Evolutionary conservation across 352 stramenopile genomes (phyloP).

Genomic region (Phytopythium aichiense): DNA sequence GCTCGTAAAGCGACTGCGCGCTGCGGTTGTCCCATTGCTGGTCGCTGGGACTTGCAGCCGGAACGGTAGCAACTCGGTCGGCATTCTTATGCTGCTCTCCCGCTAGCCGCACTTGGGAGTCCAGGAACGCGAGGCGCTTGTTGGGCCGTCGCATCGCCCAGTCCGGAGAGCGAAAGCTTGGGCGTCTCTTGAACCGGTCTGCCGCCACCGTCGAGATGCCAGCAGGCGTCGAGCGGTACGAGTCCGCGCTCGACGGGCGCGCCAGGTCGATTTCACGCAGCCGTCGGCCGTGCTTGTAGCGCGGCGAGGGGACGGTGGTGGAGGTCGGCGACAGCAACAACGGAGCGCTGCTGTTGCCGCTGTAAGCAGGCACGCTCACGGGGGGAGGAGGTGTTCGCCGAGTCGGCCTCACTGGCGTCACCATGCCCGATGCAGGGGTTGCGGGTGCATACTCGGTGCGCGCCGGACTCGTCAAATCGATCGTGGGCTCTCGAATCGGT

Average conservation of each 20-base stretch:
- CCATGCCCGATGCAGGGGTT: not conserved
- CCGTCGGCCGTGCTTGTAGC: slow-evolving; percentile 22
- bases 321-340: not conserved
- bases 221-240: slow-evolving; percentile 11
- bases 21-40: not conserved
- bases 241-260: not conserved
- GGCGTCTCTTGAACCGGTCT: slow-evolving; percentile 14
- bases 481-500: not conserved
- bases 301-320: not conserved
- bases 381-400: not conserved
- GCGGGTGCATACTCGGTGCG: not conserved
- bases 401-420: not conserved
- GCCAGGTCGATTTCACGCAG: slow-evolving; percentile 14
- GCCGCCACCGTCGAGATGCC: slow-evolving; percentile 25
- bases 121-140: slow-evolving; percentile 6
- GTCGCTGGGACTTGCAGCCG: too few relatives aligned
- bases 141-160: slow-evolving; percentile 1
- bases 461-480: slow-evolving; percentile 1
- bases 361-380: not conserved
- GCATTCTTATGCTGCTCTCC: not conserved
- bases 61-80: not conserved
- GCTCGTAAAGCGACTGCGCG: not conserved
- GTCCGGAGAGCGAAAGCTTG: slow-evolving; percentile 5
- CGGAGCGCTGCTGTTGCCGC: not conserved
- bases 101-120: slow-evolving; percentile 6